Conservation (phyloP, 441 rosid species). For the Gossypium schwendimanii region DNA sequence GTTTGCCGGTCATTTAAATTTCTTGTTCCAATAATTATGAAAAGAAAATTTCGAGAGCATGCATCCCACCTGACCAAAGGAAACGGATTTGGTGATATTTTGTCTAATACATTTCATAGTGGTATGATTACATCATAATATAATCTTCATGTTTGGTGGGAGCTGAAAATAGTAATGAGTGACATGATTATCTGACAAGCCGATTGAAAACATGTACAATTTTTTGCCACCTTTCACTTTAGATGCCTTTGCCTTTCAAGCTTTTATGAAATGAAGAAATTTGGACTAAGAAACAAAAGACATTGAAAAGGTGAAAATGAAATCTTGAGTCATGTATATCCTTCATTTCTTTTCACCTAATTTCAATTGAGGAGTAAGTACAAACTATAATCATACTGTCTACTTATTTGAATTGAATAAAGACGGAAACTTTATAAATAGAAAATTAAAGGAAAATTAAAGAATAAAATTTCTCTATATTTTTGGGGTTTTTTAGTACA, state of each 20-base stretch:
- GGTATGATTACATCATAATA: not conserved
- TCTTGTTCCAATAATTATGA: not conserved
- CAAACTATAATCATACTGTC: not conserved
- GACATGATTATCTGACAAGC: not conserved
- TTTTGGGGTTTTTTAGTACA: too few species aligned
- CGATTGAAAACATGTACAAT: not conserved
- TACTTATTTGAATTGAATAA: not conserved
- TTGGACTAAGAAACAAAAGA: not conserved
- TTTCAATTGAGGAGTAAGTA: conserved; percentile 5
- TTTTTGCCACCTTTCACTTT: not conserved
- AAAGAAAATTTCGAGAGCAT: not conserved
- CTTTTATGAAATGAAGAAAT: not conserved
- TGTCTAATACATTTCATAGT: not conserved
- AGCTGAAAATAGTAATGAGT: not conserved
- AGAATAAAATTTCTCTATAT: not conserved
- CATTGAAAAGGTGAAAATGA: not conserved
- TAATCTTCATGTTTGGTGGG: not conserved
- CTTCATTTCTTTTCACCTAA: not conserved
- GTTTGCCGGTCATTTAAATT: not conserved
- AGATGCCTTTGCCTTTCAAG: not conserved
- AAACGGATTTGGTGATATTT: not conserved
- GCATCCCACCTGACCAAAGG: not conserved
- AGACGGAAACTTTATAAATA: not conserved
- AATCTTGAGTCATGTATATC: not conserved
- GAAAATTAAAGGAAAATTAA: not conserved